phyloP scores from a whole-genome alignment of 306 rosid genomes.

The Rosa persica region DNA sequence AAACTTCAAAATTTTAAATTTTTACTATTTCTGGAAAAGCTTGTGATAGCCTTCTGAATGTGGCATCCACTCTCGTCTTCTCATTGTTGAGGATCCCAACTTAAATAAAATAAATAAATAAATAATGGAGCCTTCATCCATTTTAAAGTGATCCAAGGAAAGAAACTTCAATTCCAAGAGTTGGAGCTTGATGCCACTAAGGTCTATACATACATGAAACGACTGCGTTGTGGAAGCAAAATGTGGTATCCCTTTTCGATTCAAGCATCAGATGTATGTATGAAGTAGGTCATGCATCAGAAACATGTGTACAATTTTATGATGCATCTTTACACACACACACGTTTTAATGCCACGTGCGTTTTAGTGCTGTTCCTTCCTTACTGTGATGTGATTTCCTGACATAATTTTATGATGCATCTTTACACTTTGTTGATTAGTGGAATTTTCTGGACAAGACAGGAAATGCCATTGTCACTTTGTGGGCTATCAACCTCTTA shows the following conservation, averaged over 20 bases:
- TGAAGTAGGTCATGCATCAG: not conserved
- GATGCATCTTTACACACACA: no score
- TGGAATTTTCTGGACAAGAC: conserved; percentile 45
- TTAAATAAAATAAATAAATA: not conserved
- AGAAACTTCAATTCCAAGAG: not conserved
- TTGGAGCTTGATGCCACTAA: no score
- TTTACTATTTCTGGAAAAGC: not conserved
- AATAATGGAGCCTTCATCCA: not conserved
- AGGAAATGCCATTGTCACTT: conserved; percentile 79
- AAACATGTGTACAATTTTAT: not conserved
- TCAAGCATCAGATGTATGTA: not conserved
- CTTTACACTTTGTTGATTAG: conserved; percentile 28
- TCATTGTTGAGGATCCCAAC: not conserved
- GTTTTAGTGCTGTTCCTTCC: not conserved
- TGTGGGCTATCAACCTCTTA: conserved; percentile 59
- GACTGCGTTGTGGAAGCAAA: no score
- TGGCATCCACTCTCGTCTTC: not conserved
- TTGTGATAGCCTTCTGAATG: not conserved
- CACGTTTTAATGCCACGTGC: no score
- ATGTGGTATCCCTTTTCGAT: no score
- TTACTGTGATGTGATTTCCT: not conserved
- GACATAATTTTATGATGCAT: not conserved
- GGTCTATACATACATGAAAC: no score
- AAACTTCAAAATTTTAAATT: not conserved
- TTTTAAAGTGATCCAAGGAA: not conserved